Percentiles rank a stretch among this genome's conserved stretches.
Evolutionary conservation across 2,329 filamentous ascomycete species (phyloP).

Genomic region (Lecanicillium sp.): DNA sequence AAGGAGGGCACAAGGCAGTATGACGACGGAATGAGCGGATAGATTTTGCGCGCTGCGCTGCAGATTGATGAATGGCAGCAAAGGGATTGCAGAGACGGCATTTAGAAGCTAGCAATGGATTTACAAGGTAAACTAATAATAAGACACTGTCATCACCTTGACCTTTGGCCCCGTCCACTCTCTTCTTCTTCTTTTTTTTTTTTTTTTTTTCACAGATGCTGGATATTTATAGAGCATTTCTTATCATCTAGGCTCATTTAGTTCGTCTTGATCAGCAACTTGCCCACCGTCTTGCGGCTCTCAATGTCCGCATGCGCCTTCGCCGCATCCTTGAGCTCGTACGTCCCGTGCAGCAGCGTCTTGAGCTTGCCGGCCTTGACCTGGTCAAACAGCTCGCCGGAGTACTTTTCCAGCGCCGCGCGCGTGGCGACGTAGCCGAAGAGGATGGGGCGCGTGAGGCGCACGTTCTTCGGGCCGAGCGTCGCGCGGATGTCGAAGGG

Average conservation of each 20-base stretch:
- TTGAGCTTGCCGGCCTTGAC: conserved; percentile 64
- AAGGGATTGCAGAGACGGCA: background rate
- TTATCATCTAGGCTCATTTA: conserved; percentile 17
- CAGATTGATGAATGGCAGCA: conserved; percentile 7
- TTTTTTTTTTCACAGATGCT: background rate
- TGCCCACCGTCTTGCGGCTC: conserved; percentile 75
- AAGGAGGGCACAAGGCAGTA: conserved; percentile 8
- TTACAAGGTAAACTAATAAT: background rate
- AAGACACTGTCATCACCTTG: background rate
- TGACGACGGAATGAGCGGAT: conserved; percentile 18
- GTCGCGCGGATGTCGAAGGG: conserved; percentile 49
- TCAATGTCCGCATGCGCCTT: conserved; percentile 74
- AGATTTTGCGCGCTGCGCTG: background rate
- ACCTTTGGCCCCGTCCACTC: background rate
- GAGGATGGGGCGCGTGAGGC: conserved; percentile 68
- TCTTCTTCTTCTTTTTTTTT: background rate
- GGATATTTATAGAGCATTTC: too few species aligned
- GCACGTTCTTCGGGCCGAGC: conserved; percentile 68
- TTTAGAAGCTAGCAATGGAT: background rate
- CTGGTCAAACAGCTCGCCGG: conserved; percentile 65
- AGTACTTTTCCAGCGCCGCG: conserved; percentile 66
- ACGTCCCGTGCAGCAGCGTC: conserved; percentile 68
- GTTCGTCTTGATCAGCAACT: conserved; percentile 66
- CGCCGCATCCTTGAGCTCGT: conserved; percentile 66
- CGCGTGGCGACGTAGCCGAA: conserved; percentile 63